These are phyloP conservation scores for Miamiensis avidus DNA, from an alignment of 169 alveolate species.

Conservation along the genomic window DNA sequence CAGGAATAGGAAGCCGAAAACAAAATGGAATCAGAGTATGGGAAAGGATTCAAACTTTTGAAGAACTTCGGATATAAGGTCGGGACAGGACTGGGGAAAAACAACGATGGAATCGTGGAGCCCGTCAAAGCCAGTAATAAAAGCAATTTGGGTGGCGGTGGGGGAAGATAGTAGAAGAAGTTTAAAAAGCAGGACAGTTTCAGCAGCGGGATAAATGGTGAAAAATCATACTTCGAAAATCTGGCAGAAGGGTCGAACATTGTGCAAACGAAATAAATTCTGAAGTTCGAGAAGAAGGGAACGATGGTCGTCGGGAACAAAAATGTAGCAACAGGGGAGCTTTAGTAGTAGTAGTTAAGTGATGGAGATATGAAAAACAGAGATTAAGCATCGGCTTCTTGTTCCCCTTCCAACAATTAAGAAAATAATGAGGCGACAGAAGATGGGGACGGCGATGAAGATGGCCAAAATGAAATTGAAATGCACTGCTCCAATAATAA, in stretches of 20 bases:
- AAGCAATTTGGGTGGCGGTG: conserved; percentile 3
- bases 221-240: not conserved
- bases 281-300: not conserved
- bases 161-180: too few species aligned
- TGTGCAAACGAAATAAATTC: not conserved
- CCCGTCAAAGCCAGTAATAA: conserved; percentile 13
- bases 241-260: not conserved
- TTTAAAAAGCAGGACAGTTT: too few species aligned
- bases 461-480: not conserved
- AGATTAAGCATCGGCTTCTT: too few species aligned
- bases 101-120: conserved; percentile 12
- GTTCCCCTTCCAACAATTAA: too few species aligned
- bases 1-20: conserved; percentile 6
- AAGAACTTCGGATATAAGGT: conserved; percentile 13
- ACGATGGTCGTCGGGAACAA: not conserved
- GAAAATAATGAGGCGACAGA: not conserved
- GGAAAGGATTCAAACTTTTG: conserved; percentile 16
- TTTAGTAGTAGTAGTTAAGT: too few species aligned
- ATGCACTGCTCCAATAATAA: too few species aligned
- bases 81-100: conserved; percentile 23
- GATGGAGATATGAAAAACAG: not conserved
- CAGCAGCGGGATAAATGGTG: too few species aligned
- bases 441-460: not conserved
- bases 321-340: not conserved
- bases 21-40: conserved; percentile 1